A percentile compares a stretch with the other conserved stretches of the same genome.
phyloP scores from a whole-genome alignment of 2,329 filamentous ascomycete genomes.

The Lasiodiplodia hormozganensis region DNA sequence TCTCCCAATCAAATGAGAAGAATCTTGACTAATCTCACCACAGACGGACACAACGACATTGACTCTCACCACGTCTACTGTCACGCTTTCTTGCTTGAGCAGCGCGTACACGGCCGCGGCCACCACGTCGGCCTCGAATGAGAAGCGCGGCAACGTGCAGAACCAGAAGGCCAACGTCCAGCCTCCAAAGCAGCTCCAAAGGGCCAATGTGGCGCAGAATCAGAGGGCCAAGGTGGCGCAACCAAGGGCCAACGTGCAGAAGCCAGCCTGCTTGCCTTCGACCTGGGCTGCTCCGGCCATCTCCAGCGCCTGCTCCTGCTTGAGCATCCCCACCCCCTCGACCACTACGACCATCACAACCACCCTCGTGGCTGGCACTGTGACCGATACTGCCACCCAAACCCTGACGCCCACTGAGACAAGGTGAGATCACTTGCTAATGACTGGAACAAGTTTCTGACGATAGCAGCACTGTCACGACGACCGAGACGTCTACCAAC shows the following conservation, averaged over 20 bases:
- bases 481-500: background rate
- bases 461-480: conserved; percentile 3
- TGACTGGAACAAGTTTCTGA: background rate
- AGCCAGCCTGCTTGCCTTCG: conserved; percentile 1
- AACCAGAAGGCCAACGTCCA: no score
- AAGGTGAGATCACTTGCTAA: background rate
- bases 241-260: background rate
- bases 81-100: conserved; percentile 5
- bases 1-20: background rate
- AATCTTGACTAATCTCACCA: background rate
- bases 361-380: background rate
- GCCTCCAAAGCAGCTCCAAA: no score
- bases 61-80: conserved; percentile 11
- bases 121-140: background rate
- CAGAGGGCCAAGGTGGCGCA: no score
- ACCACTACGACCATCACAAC: background rate
- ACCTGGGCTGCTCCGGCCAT: background rate
- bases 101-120: conserved; percentile 4
- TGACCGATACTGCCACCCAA: conserved; percentile 4
- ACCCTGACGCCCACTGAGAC: background rate
- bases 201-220: no score
- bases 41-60: conserved; percentile 8
- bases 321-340: background rate
- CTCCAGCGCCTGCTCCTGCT: conserved; percentile 9
- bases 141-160: background rate